Percentiles rank a stretch among this genome's conserved stretches.
Conservation (phyloP, 257 asterid genomes). For the Gentiana straminea region DNA sequence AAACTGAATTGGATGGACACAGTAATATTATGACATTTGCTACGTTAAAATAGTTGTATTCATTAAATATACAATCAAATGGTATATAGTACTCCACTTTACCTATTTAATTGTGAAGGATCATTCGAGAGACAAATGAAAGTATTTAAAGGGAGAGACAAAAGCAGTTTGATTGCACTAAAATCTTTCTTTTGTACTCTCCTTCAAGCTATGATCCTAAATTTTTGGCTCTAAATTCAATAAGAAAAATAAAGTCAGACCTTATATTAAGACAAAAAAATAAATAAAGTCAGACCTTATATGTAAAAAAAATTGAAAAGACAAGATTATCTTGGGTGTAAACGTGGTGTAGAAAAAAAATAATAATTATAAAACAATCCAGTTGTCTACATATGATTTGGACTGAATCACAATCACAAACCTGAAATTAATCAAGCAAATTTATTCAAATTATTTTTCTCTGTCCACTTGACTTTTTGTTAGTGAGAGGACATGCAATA, state of each 20-base stretch:
- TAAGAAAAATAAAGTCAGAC: constrained; percentile 17
- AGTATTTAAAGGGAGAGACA: constrained; percentile 19
- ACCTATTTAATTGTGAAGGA: neutral
- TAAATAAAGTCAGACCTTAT: no score
- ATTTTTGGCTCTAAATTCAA: constrained; percentile 12
- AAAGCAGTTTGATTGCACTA: constrained; percentile 9
- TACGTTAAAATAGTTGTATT: no score
- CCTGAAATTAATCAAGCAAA: constrained; percentile 11
- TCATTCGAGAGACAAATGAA: constrained; percentile 19
- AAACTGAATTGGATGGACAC: no score
- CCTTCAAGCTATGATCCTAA: constrained; percentile 1
- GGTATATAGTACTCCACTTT: neutral
- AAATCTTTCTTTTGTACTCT: constrained; percentile 13
- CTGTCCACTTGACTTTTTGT: constrained; percentile 8
- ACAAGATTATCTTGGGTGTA: no score
- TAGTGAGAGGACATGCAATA: neutral
- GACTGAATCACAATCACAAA: constrained; percentile 18
- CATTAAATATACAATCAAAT: no score
- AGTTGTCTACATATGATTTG: constrained; percentile 33
- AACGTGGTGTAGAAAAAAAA: no score
- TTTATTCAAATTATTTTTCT: constrained; percentile 1
- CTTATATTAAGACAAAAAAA: constrained; percentile 11
- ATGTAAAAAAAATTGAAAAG: no score
- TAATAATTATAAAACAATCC: constrained; percentile 1
- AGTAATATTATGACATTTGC: no score